phyloP scores from a whole-genome alignment of 2,329 filamentous ascomycete genomes.

The Emydomyces testavorans region DNA sequence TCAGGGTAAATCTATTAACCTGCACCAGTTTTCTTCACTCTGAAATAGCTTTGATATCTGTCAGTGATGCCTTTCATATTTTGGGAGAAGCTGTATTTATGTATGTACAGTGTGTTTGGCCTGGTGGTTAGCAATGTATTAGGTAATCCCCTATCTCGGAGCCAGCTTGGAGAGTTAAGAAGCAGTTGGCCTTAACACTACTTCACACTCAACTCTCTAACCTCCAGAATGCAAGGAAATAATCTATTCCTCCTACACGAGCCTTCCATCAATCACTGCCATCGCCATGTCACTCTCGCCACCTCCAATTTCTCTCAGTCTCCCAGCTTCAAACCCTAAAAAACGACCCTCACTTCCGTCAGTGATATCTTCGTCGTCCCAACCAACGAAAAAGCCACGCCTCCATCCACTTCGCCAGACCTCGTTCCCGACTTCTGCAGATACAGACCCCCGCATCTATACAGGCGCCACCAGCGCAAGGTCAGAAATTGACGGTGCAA shows the following conservation, averaged over 20 bases:
- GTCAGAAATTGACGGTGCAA: conserved; percentile 27
- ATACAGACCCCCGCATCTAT: conserved; percentile 24
- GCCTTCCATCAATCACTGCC: neutral
- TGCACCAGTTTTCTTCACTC: too few relatives aligned
- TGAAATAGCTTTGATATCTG: too few relatives aligned
- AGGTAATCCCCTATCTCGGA: too few relatives aligned
- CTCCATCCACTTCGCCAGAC: conserved; percentile 40
- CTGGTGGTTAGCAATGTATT: too few relatives aligned
- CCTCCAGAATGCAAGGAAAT: too few relatives aligned
- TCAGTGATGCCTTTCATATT: too few relatives aligned
- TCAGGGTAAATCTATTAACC: too few relatives aligned
- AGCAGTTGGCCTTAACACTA: too few relatives aligned
- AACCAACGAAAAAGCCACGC: conserved; percentile 24
- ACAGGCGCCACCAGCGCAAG: conserved; percentile 16
- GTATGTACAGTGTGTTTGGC: too few relatives aligned
- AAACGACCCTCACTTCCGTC: conserved; percentile 16
- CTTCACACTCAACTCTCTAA: too few relatives aligned
- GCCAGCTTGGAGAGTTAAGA: too few relatives aligned
- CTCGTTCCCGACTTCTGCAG: conserved; percentile 32
- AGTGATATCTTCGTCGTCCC: conserved; percentile 12
- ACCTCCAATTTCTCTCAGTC: conserved; percentile 15
- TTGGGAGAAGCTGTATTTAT: too few relatives aligned
- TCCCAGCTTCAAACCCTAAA: conserved; percentile 15
- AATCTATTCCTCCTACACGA: neutral
- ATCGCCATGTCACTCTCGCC: conserved; percentile 14